Base-by-base conservation (phyloP, 2,329 filamentous ascomycete genomes). In the Aspergillus fumigatus region DNA sequence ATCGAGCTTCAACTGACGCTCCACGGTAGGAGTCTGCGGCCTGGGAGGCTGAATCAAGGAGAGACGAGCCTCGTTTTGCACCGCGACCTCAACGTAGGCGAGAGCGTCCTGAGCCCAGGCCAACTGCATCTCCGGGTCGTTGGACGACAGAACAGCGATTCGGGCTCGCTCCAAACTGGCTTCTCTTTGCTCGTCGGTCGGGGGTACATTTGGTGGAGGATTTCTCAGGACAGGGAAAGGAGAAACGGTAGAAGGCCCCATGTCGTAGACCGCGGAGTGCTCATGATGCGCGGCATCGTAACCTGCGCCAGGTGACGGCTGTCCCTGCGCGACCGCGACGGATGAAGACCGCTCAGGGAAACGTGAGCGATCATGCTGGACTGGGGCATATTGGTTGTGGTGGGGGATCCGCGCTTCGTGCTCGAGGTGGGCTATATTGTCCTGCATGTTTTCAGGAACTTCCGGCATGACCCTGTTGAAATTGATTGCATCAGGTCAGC, bases 21-120 rank as follows among this genome's bases (percentile, higher is more conserved):
- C 93, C 56, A 91, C 85, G 58, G 88, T 87, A 11, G 94, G 94
- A 0, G 94, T 97, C 35, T 86, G 80, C 5, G 91, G 84, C 50
- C 93, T 84, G 40, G 83, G 78, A 32, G 80, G 80, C 64, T 83
- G 79, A 32, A 77, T 78, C 61, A 82, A 74, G 21, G 81, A 77
- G 53, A 92, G 83, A 56, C 91, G 85, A 58, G 86, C 79, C 66
- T 88, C 85, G 58, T 92, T 88, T 65, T 95, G 88, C 68, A 88
- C 84, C 50, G 90, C 84, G 56, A 92, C 87, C 68, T 97, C 93
- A 32, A 93, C 90, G 80, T 92, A 97, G 53, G 87, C 85, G 57
- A 99, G 82, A 48, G 92, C 88, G 75, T 97, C 94, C 70, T 95
- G 89, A 43, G 94, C 93, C 94, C 94, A 99, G 59, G 90, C 90